phyloP scores from a whole-genome alignment of 2,329 filamentous ascomycete species.

The Hymenoscyphus fructigenus region DNA sequence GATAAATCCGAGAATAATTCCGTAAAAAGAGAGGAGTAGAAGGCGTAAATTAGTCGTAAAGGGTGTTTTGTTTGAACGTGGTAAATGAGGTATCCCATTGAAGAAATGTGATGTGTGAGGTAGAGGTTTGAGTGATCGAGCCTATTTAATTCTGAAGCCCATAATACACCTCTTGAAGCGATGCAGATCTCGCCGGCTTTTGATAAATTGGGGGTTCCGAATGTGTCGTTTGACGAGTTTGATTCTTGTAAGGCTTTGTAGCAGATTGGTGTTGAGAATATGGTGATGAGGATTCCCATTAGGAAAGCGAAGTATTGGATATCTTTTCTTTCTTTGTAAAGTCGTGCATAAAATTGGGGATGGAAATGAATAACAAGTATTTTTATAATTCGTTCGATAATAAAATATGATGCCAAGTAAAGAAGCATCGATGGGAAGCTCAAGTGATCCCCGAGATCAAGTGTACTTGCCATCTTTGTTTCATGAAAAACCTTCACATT shows the following conservation, averaged over 20 bases:
- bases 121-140: conserved; percentile 6
- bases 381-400: background rate
- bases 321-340: conserved; percentile 11
- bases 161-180: conserved; percentile 12
- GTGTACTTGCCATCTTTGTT: background rate
- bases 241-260: conserved; percentile 9
- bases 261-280: conserved; percentile 12
- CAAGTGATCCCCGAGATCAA: background rate
- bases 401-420: background rate
- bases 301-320: conserved; percentile 16
- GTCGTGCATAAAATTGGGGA: conserved; percentile 29
- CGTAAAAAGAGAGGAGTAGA: conserved; percentile 14
- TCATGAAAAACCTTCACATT: background rate
- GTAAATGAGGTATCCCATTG: background rate
- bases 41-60: conserved; percentile 6
- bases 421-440: background rate
- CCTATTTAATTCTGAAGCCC: conserved; percentile 16
- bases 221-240: background rate
- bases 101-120: background rate
- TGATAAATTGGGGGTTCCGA: conserved; percentile 1
- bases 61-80: background rate
- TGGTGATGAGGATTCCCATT: conserved; percentile 16
- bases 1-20: conserved; percentile 14
- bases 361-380: background rate
- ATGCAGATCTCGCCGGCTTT: conserved; percentile 15